Conservation (phyloP, 192 early-diverging fungal genomes). For the Coemansia sp. region DNA sequence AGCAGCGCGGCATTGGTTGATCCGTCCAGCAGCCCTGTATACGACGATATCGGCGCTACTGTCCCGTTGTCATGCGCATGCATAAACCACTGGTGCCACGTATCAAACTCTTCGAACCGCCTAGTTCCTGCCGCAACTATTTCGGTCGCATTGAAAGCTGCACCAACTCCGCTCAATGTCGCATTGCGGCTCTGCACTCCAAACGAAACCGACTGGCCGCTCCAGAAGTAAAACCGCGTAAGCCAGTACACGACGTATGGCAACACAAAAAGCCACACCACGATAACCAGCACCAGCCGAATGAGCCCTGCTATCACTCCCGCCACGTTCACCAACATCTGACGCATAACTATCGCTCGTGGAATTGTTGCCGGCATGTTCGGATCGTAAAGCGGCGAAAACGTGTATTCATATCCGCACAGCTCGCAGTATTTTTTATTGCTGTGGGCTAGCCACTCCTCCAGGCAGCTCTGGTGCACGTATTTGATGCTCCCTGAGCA, state of each 20-base stretch:
- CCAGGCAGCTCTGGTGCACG: constrained; percentile 88
- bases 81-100: constrained; percentile 46
- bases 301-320: constrained; percentile 43
- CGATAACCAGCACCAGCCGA: constrained; percentile 63
- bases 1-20: constrained; percentile 26
- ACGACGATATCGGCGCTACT: constrained; percentile 29
- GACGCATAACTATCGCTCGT: constrained; percentile 57
- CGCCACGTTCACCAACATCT: constrained; percentile 53
- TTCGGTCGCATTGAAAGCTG: not conserved
- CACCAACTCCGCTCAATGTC: not conserved
- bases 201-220: constrained; percentile 53
- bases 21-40: constrained; percentile 42
- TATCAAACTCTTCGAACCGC: constrained; percentile 36
- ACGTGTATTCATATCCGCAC: constrained; percentile 81
- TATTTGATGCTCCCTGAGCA: constrained; percentile 93
- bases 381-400: constrained; percentile 75
- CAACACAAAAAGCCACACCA: constrained; percentile 78
- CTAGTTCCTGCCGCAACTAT: not conserved
- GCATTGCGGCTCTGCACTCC: not conserved
- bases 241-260: constrained; percentile 83
- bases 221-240: constrained; percentile 84
- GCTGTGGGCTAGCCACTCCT: constrained; percentile 81
- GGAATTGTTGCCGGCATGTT: constrained; percentile 74
- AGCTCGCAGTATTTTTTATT: constrained; percentile 83
- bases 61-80: constrained; percentile 14